Conservation (phyloP, 352 stramenopile species). For the Globisporangium mamillatum region DNA sequence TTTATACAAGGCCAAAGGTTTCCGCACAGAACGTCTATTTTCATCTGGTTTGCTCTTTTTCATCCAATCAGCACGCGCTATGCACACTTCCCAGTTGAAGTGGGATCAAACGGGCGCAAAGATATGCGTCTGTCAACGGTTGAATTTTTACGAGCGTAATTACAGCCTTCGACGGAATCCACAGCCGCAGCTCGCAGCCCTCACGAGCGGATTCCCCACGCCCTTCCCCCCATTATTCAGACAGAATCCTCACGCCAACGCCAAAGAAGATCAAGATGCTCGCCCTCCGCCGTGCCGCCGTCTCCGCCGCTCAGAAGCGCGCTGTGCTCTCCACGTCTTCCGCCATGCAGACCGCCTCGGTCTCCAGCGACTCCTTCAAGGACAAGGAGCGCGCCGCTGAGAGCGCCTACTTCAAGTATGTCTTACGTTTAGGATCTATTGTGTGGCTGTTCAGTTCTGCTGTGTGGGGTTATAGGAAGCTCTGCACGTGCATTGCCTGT, state of each 20-base stretch:
- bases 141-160: slow-evolving; percentile 15
- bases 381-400: slow-evolving; percentile 83
- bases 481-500: background rate
- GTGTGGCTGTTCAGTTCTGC: background rate
- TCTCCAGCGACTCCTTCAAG: slow-evolving; percentile 37
- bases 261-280: slow-evolving; percentile 48
- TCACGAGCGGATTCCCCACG: background rate
- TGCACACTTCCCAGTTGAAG: background rate
- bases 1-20: background rate
- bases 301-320: slow-evolving; percentile 42
- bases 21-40: background rate
- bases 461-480: background rate
- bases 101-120: background rate
- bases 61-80: slow-evolving; percentile 1
- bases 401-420: slow-evolving; percentile 84
- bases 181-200: no score
- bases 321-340: slow-evolving; percentile 28
- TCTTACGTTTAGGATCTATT: background rate
- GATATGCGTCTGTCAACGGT: background rate
- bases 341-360: slow-evolving; percentile 42
- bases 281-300: slow-evolving; percentile 52
- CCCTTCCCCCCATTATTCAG: background rate
- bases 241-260: background rate
- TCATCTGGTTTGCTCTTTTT: background rate
- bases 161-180: background rate